Percentiles rank a stretch among this genome's conserved stretches.
These are phyloP conservation scores for Rhodotorula sp. DNA, from an alignment of 1,284 basidiomycete genomes.

Conservation along the genomic window DNA sequence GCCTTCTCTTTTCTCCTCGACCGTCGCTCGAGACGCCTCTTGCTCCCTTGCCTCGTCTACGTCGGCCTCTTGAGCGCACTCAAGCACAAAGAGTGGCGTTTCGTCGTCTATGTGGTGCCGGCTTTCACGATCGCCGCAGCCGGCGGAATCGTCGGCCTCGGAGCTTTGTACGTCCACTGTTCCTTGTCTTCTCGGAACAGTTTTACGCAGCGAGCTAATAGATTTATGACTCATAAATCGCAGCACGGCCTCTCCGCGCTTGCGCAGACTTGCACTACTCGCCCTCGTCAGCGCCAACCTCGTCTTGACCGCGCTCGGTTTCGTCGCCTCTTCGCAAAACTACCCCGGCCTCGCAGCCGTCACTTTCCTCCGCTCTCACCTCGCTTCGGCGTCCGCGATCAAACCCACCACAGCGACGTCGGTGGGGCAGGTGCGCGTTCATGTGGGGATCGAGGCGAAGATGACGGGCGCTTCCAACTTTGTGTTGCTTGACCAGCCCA, in stretches of 20 bases:
- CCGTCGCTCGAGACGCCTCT: slow-evolving; percentile 55
- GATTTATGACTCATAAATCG: neutral
- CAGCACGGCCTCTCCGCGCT: slow-evolving; percentile 15
- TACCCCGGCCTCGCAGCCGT: slow-evolving; percentile 23
- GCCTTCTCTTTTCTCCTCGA: slow-evolving; percentile 56
- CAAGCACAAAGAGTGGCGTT: slow-evolving; percentile 81
- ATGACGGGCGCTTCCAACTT: slow-evolving; percentile 29
- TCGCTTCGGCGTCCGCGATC: neutral
- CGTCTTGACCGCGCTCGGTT: slow-evolving; percentile 16
- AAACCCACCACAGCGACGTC: neutral
- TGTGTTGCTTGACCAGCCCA: slow-evolving; percentile 11
- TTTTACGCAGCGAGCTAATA: too few relatives aligned
- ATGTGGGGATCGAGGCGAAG: slow-evolving; percentile 17
- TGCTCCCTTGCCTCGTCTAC: slow-evolving; percentile 59
- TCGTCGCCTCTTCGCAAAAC: slow-evolving; percentile 13
- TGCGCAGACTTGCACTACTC: slow-evolving; percentile 9
- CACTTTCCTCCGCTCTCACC: neutral
- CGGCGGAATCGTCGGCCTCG: slow-evolving; percentile 63
- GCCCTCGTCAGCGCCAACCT: slow-evolving; percentile 17
- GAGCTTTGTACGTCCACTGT: slow-evolving; percentile 49
- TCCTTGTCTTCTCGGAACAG: too few relatives aligned
- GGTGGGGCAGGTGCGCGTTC: neutral
- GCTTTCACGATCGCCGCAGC: slow-evolving; percentile 77
- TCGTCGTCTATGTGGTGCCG: slow-evolving; percentile 83
- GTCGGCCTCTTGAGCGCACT: slow-evolving; percentile 68